phyloP scores from a whole-genome alignment of 2,329 filamentous ascomycete species.

The Pseudocercospora eumusae region DNA sequence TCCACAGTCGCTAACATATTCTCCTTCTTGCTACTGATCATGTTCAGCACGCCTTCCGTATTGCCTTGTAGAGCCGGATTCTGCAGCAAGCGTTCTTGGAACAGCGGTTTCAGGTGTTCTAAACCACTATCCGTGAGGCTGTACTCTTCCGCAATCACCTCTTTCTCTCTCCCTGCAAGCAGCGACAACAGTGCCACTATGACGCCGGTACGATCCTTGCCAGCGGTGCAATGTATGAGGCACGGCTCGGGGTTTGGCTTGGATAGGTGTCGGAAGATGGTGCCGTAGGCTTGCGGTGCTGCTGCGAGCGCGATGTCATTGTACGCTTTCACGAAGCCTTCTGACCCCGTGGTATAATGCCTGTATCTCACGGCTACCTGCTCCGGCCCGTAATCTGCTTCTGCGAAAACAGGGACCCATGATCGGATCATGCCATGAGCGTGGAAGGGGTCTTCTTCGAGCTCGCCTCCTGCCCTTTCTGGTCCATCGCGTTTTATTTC shows the following conservation, averaged over 20 bases:
- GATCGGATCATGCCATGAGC: constrained; percentile 55
- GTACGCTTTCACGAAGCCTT: constrained; percentile 67
- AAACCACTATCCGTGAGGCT: constrained; percentile 65
- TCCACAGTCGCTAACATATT: constrained; percentile 55
- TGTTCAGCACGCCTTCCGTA: constrained; percentile 45
- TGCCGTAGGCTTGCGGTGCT: constrained; percentile 56
- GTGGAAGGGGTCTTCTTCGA: constrained; percentile 36
- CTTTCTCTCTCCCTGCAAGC: constrained; percentile 62
- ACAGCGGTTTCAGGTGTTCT: constrained; percentile 45
- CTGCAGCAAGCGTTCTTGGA: constrained; percentile 56
- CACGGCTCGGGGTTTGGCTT: constrained; percentile 51
- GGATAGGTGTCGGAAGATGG: constrained; percentile 63
- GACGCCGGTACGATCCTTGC: constrained; percentile 76
- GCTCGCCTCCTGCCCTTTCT: constrained; percentile 38
- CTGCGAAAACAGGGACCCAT: constrained; percentile 66
- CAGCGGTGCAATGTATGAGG: constrained; percentile 72
- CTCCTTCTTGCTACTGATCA: constrained; percentile 50
- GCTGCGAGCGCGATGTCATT: constrained; percentile 60
- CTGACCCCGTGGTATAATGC: constrained; percentile 59
- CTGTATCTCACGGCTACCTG: constrained; percentile 61
- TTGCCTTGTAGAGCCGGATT: constrained; percentile 55
- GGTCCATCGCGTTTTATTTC: constrained; percentile 56
- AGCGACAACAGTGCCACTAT: constrained; percentile 66
- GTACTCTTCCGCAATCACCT: constrained; percentile 67
- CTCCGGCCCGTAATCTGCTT: constrained; percentile 63